Evolutionary conservation across 805 yeast genomes (phyloP), one percentile per base, ranked within the genome.

Genomic region (Yarrowia sp.): DNA sequence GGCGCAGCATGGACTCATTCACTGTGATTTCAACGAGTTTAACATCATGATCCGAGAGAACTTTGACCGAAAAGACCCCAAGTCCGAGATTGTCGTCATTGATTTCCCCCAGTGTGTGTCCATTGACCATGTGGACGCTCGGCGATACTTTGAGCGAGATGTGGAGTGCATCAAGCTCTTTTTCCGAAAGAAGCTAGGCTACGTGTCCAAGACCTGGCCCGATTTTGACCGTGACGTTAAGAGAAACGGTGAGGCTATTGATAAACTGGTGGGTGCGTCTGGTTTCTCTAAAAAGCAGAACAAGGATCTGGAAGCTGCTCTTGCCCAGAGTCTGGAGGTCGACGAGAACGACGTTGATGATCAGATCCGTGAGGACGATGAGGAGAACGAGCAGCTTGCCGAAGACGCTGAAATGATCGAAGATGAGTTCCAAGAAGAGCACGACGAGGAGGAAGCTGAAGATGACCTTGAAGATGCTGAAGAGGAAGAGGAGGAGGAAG

Each of bases 101-200:
- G 99, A 95, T 82, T 95, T 95, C 82, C 99, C 99, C 3, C 99
- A 95, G 79, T 94, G 98, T 86, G 90, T 95, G 17, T 91, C 97
- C 24, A 90, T 91, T 55, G 93, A 90, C 71, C 99, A 95, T 75
- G 83, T 81, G 3, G 97, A 95, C 76, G 98, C 98, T 8, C 88
- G 88, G 70, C 85, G 83, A 68, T 93, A 91, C 77, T 95, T 95
- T 78, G 86, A 91, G 73, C 85, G 99, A 79, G 99, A 95, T 79
- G 96, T 95, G 30, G 90, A 91, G 68, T 93, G 98, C 77, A 87
- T 95, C 66, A 83, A 92, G 70, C 82, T 87, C 55, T 95, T 94
- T 74, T 95, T 95, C 79, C 87, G 83, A 69, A 87, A 86, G 76
- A 90, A 90, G 76, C 85, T 94, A 72, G 85, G 86, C 70, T 95